Evolutionary conservation across 2,329 filamentous ascomycete species (phyloP).

Genomic region (Colletotrichum theobromicola): DNA sequence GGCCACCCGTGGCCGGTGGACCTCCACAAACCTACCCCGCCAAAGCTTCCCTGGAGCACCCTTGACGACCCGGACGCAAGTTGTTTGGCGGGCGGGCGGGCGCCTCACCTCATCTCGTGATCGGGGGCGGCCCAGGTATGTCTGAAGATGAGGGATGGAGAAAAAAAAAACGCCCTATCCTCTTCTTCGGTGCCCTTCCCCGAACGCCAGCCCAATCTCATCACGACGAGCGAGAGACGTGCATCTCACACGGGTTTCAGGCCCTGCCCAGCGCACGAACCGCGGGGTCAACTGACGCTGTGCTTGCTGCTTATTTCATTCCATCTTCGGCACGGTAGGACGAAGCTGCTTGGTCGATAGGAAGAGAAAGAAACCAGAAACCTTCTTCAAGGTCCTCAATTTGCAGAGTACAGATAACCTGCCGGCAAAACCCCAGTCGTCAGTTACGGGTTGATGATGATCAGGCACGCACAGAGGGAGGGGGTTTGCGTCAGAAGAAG

Average conservation of each 20-base stretch:
- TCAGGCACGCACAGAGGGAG: conserved; percentile 15
- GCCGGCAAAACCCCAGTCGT: not conserved
- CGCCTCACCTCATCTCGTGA: not conserved
- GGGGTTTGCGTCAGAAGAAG: not conserved
- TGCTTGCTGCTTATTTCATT: not conserved
- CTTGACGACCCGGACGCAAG: not conserved
- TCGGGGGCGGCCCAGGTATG: not conserved
- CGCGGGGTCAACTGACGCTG: not conserved
- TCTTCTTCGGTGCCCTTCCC: not conserved
- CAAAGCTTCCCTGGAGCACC: not conserved
- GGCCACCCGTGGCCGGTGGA: not conserved
- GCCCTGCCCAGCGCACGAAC: not conserved
- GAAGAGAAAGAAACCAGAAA: not conserved
- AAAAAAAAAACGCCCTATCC: not conserved
- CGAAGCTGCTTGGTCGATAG: not conserved
- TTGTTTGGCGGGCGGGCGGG: no score
- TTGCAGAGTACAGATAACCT: not conserved
- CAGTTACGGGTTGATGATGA: not conserved
- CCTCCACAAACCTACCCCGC: conserved; percentile 19
- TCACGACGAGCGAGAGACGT: not conserved
- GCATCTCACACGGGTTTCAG: not conserved
- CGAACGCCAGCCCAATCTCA: not conserved
- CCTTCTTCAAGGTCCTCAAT: not conserved
- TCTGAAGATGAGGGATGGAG: not conserved
- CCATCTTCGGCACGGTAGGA: not conserved